These are phyloP conservation scores for Cardiosporidium cionae DNA, from an alignment of 169 alveolate species.

Conservation along the genomic window DNA sequence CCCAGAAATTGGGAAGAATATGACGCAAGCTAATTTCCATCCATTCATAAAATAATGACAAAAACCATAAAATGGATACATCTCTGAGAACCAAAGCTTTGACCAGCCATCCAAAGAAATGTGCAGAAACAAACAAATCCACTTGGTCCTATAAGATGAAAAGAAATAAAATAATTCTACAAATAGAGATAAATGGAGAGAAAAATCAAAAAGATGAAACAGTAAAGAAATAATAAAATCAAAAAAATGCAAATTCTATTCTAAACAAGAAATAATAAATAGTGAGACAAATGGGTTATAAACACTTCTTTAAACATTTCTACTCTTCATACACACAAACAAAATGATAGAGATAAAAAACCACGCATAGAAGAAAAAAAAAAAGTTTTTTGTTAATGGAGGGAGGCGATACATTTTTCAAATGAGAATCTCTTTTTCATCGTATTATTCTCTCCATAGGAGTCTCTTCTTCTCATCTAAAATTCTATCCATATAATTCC, in stretches of 20 bases:
- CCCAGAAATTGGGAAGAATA: conserved; percentile 78
- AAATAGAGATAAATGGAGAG: not conserved
- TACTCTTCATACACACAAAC: no score
- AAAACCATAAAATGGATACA: conserved; percentile 57
- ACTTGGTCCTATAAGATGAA: conserved; percentile 27
- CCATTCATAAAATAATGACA: conserved; percentile 66
- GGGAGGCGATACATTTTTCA: no score
- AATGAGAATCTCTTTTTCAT: no score
- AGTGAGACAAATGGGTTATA: no score
- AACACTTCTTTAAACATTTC: no score
- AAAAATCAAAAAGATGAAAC: not conserved
- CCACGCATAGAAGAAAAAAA: no score
- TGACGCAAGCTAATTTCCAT: conserved; percentile 76
- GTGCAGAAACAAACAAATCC: conserved; percentile 73
- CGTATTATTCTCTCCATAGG: no score
- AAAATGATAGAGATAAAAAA: no score
- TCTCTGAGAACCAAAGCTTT: conserved; percentile 76
- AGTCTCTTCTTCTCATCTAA: no score
- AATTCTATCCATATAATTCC: no score
- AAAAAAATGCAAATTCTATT: not conserved
- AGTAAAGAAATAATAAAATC: not conserved
- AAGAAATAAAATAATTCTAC: conserved; percentile 1
- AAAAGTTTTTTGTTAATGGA: no score
- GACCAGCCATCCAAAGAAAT: conserved; percentile 72
- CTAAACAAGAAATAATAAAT: no score